Conservation (phyloP, 805 yeast genomes). For the Geotrichum ghanense region DNA sequence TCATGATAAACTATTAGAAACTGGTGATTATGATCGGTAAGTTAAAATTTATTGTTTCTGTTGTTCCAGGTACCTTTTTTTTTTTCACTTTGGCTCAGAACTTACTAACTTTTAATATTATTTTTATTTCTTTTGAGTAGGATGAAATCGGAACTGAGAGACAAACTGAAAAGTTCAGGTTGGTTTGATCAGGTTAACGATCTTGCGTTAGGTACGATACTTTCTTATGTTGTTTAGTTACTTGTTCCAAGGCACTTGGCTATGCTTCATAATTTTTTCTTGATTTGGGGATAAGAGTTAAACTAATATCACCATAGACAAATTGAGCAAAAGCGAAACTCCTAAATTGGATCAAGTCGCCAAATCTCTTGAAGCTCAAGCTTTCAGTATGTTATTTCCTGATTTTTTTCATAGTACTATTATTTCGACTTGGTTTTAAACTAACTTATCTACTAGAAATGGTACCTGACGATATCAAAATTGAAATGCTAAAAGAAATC, state of each 20-base stretch:
- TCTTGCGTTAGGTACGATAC: constrained; percentile 40
- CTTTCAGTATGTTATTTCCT: constrained; percentile 37
- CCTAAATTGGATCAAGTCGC: constrained; percentile 44
- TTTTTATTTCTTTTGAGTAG: constrained; percentile 7
- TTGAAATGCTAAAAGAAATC: constrained; percentile 47
- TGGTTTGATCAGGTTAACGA: constrained; percentile 72
- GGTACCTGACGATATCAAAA: constrained; percentile 58
- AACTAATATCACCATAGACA: constrained; percentile 16
- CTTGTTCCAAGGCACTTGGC: too few relatives aligned
- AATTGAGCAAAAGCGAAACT: constrained; percentile 31
- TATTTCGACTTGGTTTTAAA: too few relatives aligned
- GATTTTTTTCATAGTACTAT: too few relatives aligned
- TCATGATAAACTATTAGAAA: constrained; percentile 55
- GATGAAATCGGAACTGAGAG: constrained; percentile 30
- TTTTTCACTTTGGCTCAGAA: too few relatives aligned
- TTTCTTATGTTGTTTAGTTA: too few relatives aligned
- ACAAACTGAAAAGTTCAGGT: constrained; percentile 62
- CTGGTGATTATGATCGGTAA: constrained; percentile 68
- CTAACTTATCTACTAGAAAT: constrained; percentile 23
- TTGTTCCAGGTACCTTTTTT: too few relatives aligned
- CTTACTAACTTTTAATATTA: not conserved
- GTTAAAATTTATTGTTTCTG: too few relatives aligned
- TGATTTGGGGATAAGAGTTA: too few relatives aligned
- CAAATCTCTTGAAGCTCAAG: constrained; percentile 47
- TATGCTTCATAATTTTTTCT: too few relatives aligned